Percentiles rank a stretch among this genome's conserved stretches.
Evolutionary conservation across 2,329 filamentous ascomycete genomes (phyloP).

Genomic region (Microsporum ferrugineum): DNA sequence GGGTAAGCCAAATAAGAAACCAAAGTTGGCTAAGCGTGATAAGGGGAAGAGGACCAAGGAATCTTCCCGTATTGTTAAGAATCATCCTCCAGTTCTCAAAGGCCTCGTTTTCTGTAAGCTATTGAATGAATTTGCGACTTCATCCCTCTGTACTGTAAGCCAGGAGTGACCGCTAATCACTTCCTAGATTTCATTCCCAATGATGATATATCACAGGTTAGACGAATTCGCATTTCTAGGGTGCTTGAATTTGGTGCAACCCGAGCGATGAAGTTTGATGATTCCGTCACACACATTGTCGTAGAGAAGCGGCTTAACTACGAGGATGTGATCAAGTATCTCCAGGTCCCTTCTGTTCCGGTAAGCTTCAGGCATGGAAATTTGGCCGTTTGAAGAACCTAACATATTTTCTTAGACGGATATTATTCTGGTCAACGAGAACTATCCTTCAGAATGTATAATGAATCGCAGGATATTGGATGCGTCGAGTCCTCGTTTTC

Average conservation of each 20-base stretch:
- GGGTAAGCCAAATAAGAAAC: neutral
- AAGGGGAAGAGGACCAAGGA: slow-evolving; percentile 23
- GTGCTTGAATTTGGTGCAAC: slow-evolving; percentile 62
- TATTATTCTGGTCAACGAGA: slow-evolving; percentile 52
- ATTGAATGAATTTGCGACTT: neutral
- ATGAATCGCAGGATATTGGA: slow-evolving; percentile 48
- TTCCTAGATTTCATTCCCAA: slow-evolving; percentile 64
- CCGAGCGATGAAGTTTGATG: slow-evolving; percentile 51
- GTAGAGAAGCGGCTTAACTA: slow-evolving; percentile 60
- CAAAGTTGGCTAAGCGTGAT: neutral
- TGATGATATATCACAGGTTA: slow-evolving; percentile 55
- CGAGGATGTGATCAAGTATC: slow-evolving; percentile 48
- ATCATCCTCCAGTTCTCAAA: slow-evolving; percentile 39
- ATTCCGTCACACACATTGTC: slow-evolving; percentile 62
- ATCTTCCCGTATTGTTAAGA: neutral
- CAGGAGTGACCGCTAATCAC: slow-evolving; percentile 7
- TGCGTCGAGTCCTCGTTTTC: slow-evolving; percentile 43
- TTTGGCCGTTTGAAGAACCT: neutral
- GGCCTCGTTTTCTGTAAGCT: slow-evolving; percentile 47
- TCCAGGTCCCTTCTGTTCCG: slow-evolving; percentile 41
- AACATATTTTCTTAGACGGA: slow-evolving; percentile 19
- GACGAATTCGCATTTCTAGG: slow-evolving; percentile 61
- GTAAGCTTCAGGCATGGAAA: slow-evolving; percentile 24
- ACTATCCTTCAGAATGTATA: slow-evolving; percentile 59
- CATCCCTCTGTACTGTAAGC: neutral